These are phyloP conservation scores for Hyaloperonospora brassicae DNA, from an alignment of 352 stramenopile genomes.

Conservation along the genomic window DNA sequence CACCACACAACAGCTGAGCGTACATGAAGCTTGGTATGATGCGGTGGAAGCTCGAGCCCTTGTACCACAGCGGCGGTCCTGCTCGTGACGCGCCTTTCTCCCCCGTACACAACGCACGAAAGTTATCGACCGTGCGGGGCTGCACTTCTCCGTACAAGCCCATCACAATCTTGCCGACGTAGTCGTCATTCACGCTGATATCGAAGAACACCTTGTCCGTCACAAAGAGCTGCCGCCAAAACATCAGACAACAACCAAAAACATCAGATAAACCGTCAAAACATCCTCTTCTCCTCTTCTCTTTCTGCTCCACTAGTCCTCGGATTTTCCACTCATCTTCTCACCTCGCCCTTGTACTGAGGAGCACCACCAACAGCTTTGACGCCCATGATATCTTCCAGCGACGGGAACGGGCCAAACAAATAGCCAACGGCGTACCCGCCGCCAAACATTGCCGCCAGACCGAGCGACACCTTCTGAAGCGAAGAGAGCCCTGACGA, in stretches of 20 bases:
- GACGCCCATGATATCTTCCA: constrained; percentile 48
- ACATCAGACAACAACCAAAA: no score
- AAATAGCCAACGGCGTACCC: constrained; percentile 66
- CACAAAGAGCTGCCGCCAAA: constrained; percentile 45
- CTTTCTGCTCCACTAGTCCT: background rate
- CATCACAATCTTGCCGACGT: constrained; percentile 78
- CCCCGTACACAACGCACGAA: constrained; percentile 69
- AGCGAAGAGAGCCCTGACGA: constrained; percentile 30
- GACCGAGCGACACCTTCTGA: constrained; percentile 35
- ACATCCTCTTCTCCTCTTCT: background rate
- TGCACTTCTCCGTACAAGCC: constrained; percentile 71
- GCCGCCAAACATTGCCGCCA: constrained; percentile 47
- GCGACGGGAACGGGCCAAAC: constrained; percentile 52
- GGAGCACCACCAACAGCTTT: constrained; percentile 25
- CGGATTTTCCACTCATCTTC: background rate
- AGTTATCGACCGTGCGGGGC: constrained; percentile 76
- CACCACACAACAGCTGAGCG: constrained; percentile 12
- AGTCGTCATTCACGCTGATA: constrained; percentile 91
- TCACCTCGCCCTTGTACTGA: constrained; percentile 43
- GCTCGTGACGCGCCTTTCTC: constrained; percentile 61
- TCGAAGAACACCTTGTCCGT: constrained; percentile 94
- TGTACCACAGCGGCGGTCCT: constrained; percentile 95
- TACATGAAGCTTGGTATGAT: constrained; percentile 94
- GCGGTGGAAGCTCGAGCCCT: constrained; percentile 91
- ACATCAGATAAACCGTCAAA: background rate